Percentiles rank a stretch among this genome's conserved stretches.
Conservation (phyloP, 1,284 basidiomycete genomes). For the Peniophora sp. region DNA sequence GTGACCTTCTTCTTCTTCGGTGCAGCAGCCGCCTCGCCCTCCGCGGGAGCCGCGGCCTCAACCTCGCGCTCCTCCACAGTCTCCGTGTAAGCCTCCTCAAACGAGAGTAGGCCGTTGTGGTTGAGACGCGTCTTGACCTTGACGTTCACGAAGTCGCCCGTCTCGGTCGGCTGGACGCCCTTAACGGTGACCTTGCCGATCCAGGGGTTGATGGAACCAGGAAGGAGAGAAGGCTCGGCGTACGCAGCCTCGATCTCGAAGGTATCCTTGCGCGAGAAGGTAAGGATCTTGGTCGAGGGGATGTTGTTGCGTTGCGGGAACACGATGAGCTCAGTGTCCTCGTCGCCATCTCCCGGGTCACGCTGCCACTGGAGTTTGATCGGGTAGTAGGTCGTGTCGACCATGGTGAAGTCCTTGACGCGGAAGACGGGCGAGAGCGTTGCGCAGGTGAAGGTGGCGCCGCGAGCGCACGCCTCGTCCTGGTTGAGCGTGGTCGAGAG, state of each 20-base stretch:
- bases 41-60: constrained; percentile 65
- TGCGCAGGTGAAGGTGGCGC: constrained; percentile 90
- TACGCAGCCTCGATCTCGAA: constrained; percentile 86
- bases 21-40: constrained; percentile 40
- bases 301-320: constrained; percentile 79
- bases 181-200: constrained; percentile 77
- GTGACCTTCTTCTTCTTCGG: constrained; percentile 79
- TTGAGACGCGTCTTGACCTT: constrained; percentile 88
- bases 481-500: constrained; percentile 90
- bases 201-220: constrained; percentile 78
- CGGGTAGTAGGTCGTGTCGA: constrained; percentile 79
- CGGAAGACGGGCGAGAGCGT: constrained; percentile 94
- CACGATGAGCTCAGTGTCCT: constrained; percentile 83
- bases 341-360: constrained; percentile 67
- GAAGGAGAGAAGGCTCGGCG: constrained; percentile 60
- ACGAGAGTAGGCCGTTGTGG: constrained; percentile 77
- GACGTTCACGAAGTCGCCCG: constrained; percentile 70
- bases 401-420: constrained; percentile 84
- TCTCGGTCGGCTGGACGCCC: constrained; percentile 59
- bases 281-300: constrained; percentile 89
- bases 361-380: constrained; percentile 85
- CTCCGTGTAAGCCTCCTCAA: constrained; percentile 82
- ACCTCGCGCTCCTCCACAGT: constrained; percentile 77
- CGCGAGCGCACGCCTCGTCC: constrained; percentile 90
- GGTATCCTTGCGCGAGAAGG: constrained; percentile 83